Evolutionary conservation across 495 filamentous ascomycete species (phyloP), one percentile per base, ranked within the genome.

Genomic region (Talaromyces adpressus): DNA sequence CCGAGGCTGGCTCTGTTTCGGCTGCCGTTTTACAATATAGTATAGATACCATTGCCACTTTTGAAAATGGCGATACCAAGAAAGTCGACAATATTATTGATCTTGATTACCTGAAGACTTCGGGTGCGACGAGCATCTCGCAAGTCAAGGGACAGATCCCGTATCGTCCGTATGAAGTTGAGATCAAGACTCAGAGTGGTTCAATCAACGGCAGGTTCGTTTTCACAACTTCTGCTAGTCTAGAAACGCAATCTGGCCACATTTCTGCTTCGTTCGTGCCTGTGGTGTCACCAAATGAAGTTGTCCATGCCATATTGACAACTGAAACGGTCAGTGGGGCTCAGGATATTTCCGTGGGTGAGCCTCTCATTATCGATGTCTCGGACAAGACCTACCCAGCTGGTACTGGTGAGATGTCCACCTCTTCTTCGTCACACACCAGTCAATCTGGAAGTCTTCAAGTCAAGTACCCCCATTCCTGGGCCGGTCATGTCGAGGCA

Each of bases 401-500:
- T 58, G 27, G 18, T 22, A 25, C 60, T 20, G 34, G 59, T 14
- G 36, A 16, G 29, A n/a, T 22, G 11, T 30, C 27, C 41, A 61
- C 1, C 20, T 14, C 63, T 36, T 57, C 27, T 6, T 34, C 67
- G 27, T 59, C 65, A 22, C 67, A 69, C 29, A 22, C 20, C 51
- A 64, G 41, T 39, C 25, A 57, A 18, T 18, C 61, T 8, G 67
- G 67, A 4, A 52, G 45, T 27, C 39, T 69, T 14, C 12, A 63
- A 5, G 52, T 69, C 56, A 22, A 20, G 16, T 69, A 69, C 62
- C 67, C 67, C 1, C 30, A 27, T 23, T 45, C 52, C 36, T 69
- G 67, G 67, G 62, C 65, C 12, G 67, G 67, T 12, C 23, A 51
- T 30, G 63, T 69, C 41, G 54, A 65, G 20, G 65, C 65, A 1